Conservation (phyloP, 306 rosid species). For the Clitoria ternatea region DNA sequence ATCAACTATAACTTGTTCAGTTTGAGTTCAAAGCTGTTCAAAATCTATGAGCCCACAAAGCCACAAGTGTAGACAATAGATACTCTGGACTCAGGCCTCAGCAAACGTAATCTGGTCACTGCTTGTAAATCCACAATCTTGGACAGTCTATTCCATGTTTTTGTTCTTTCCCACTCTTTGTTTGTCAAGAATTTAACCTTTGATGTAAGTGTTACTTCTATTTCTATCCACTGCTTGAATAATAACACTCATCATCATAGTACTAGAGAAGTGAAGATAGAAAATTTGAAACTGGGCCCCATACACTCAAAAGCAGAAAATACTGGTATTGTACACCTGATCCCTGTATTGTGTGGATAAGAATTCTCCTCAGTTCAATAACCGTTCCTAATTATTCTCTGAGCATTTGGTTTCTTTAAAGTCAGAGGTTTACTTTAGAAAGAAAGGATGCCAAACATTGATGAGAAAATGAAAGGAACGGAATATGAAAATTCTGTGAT, state of each 20-base stretch:
- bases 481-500: neutral
- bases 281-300: neutral
- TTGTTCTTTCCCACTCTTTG: too few relatives aligned
- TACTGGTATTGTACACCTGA: neutral
- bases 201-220: neutral
- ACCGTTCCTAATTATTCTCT: neutral
- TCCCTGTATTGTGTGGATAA: neutral
- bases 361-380: neutral
- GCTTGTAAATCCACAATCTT: too few relatives aligned
- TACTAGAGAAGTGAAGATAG: neutral
- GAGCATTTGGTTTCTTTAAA: neutral
- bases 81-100: too few relatives aligned
- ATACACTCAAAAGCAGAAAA: too few relatives aligned
- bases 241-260: neutral
- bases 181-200: too few relatives aligned
- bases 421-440: neutral
- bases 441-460: neutral
- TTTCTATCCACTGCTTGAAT: neutral
- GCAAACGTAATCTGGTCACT: too few relatives aligned
- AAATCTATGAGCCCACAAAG: too few relatives aligned
- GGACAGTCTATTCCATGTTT: too few relatives aligned
- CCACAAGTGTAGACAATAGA: too few relatives aligned
- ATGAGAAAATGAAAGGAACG: neutral
- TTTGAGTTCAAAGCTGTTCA: too few relatives aligned
- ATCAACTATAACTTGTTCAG: too few relatives aligned